A percentile compares a stretch with the other conserved stretches of the same genome.
phyloP scores from a whole-genome alignment of 192 early-diverging fungal genomes.

The Backusella australiensis region DNA sequence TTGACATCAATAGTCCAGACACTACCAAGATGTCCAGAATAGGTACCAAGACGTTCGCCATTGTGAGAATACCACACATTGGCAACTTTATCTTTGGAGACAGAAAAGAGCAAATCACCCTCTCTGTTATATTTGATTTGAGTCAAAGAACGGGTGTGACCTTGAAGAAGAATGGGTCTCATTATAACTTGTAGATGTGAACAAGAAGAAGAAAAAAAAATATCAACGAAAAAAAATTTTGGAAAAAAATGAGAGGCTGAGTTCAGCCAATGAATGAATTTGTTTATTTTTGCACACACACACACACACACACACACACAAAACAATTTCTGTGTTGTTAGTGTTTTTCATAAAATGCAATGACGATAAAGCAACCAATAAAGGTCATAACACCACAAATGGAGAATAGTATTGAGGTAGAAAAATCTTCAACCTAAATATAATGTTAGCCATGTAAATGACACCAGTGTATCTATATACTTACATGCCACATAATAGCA shows the following conservation, averaged over 20 bases:
- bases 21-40: slow-evolving; percentile 89
- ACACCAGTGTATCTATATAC: not conserved
- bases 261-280: not conserved
- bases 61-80: slow-evolving; percentile 97
- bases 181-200: slow-evolving; percentile 21
- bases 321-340: not conserved
- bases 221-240: not conserved
- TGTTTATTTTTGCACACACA: not conserved
- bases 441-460: not conserved
- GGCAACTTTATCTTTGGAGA: slow-evolving; percentile 91
- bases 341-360: slow-evolving; percentile 4
- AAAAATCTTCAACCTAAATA: slow-evolving; percentile 32
- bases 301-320: not conserved
- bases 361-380: slow-evolving; percentile 23
- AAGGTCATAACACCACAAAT: slow-evolving; percentile 51
- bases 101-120: slow-evolving; percentile 95
- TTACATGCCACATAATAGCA: slow-evolving; percentile 45
- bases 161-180: slow-evolving; percentile 94
- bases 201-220: not conserved
- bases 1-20: slow-evolving; percentile 95
- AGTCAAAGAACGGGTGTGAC: slow-evolving; percentile 94
- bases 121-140: slow-evolving; percentile 97
- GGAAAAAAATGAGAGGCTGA: slow-evolving; percentile 14
- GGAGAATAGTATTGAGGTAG: slow-evolving; percentile 44
- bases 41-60: slow-evolving; percentile 94